Evolutionary conservation across 177 flowering plant genomes (phyloP).

Genomic region (Vitis hybrid): DNA sequence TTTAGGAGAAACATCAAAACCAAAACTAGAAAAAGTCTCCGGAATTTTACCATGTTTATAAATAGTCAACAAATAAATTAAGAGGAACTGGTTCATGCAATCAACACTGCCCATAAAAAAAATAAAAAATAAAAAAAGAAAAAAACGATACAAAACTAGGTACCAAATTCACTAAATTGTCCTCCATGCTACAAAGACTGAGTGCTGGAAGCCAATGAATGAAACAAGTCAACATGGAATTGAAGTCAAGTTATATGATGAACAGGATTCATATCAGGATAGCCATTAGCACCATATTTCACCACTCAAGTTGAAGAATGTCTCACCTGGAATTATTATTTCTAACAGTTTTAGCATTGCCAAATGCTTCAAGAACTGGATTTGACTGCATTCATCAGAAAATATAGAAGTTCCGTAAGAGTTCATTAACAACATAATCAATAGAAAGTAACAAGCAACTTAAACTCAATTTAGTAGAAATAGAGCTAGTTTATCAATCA

Average conservation of each 20-base stretch:
- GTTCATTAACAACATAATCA: background rate
- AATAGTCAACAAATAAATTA: background rate
- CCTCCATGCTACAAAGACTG: background rate
- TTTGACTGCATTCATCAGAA: conserved; percentile 58
- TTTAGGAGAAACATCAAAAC: conserved; percentile 8
- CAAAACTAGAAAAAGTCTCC: background rate
- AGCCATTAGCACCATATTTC: background rate
- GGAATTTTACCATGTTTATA: background rate
- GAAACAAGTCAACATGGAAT: background rate
- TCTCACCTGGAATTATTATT: conserved; percentile 85
- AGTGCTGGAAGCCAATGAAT: background rate
- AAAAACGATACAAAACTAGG: background rate
- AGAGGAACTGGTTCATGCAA: background rate
- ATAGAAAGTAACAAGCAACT: conserved; percentile 1
- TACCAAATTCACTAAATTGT: background rate
- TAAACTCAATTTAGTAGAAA: background rate
- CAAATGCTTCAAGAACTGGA: conserved; percentile 94
- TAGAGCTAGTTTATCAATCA: conserved; percentile 15
- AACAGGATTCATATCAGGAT: background rate
- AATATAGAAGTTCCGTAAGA: conserved; percentile 5
- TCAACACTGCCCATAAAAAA: background rate
- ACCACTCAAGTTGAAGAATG: background rate
- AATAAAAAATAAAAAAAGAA: background rate
- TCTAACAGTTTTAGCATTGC: conserved; percentile 85
- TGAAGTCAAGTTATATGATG: background rate